Evolutionary conservation across 768 basidiomycete genomes (phyloP).

Genomic region (Boletus sp.): DNA sequence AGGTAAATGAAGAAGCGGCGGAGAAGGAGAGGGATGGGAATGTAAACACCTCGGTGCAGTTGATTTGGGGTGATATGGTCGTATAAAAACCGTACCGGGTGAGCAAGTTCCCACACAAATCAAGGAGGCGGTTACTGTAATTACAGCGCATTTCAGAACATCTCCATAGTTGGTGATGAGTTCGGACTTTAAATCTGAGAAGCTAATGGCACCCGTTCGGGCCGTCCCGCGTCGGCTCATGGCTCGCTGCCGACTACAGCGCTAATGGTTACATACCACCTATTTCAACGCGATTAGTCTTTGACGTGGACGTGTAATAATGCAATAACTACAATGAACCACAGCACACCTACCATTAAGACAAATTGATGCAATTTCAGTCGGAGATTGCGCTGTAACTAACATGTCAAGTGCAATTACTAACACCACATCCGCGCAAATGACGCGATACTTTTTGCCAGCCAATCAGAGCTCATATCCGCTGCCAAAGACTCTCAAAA

Average conservation of each 20-base stretch:
- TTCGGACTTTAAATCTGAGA: not conserved
- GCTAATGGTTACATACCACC: not conserved
- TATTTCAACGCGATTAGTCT: not conserved
- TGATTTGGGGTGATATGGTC: constrained; percentile 2
- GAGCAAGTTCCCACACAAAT: constrained; percentile 30
- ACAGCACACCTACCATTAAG: not conserved
- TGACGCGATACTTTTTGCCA: not conserved
- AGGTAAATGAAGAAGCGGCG: constrained; percentile 12
- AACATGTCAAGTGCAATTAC: not conserved
- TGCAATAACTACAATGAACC: not conserved
- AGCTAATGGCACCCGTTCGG: not conserved
- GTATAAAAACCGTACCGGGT: constrained; percentile 21
- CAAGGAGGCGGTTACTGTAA: not conserved
- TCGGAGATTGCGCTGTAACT: not conserved
- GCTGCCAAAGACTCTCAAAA: not conserved
- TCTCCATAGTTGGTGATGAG: too few species aligned
- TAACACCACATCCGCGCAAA: not conserved
- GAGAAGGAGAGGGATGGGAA: constrained; percentile 4
- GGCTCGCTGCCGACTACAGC: not conserved
- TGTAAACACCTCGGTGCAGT: not conserved
- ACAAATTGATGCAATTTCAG: not conserved
- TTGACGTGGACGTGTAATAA: not conserved
- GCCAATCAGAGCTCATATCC: not conserved
- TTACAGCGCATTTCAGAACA: not conserved
- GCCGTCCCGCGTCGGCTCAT: not conserved